These are phyloP conservation scores for Mycena metata DNA, from an alignment of 768 basidiomycete genomes.

Conservation along the genomic window DNA sequence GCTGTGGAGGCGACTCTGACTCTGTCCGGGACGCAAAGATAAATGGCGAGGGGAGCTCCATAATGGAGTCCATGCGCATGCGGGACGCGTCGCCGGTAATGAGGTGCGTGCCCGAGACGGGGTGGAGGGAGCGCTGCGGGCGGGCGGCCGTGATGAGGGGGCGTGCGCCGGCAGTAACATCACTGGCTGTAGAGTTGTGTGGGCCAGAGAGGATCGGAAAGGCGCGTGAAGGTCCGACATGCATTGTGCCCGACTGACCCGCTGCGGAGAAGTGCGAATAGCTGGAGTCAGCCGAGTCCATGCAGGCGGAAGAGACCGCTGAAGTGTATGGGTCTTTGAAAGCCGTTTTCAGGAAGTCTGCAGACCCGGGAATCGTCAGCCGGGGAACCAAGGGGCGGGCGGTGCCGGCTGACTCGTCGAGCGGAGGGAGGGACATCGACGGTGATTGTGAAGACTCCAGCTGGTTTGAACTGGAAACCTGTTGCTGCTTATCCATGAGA, in stretches of 20 bases:
- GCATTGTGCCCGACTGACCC: neutral
- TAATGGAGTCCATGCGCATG: constrained; percentile 9
- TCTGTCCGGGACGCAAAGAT: no score
- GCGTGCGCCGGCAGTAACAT: neutral
- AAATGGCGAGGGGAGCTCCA: constrained; percentile 23
- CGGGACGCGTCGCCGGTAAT: constrained; percentile 6
- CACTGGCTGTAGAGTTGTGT: neutral
- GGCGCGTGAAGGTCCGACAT: neutral
- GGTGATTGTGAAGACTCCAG: no score
- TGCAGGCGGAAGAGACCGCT: constrained; percentile 17
- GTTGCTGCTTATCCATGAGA: neutral
- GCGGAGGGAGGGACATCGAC: no score
- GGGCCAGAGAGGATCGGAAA: neutral
- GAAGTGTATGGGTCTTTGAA: neutral
- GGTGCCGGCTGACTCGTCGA: no score
- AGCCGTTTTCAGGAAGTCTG: neutral
- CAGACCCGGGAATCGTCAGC: neutral
- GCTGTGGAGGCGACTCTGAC: neutral
- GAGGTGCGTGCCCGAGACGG: constrained; percentile 15
- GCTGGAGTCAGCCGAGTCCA: constrained; percentile 14
- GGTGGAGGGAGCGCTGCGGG: constrained; percentile 12
- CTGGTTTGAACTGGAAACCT: no score
- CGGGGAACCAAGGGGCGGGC: neutral
- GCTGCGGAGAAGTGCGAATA: constrained; percentile 10
- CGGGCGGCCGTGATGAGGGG: neutral